Evolutionary conservation across 176 grass and related monocot species (phyloP), one percentile per base, ranked within the genome.

Genomic region (Carex parvula): DNA sequence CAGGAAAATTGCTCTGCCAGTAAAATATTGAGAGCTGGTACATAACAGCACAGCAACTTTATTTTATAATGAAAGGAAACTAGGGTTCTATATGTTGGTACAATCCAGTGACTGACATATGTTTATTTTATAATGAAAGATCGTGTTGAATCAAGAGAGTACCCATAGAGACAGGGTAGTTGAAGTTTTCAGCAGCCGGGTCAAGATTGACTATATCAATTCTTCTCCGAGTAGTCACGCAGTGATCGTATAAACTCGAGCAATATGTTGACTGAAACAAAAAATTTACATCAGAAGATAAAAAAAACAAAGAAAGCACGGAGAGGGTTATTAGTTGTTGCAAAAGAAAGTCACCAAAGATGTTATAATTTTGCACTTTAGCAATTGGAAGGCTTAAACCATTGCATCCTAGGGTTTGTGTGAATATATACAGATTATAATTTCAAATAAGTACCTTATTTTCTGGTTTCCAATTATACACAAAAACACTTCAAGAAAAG

Each of bases 201-300:
- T 99, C 91, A 0, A 99, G 93, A 54, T 99, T 99, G 79, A 95
- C 96, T 74, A 99, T 87, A 76, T 99, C 91, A 80, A 99, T 89
- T 37, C 86, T 83, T 86, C 96, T 93, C 32, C 85, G 60, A 33
- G 86, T 0, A 4, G 93, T 87, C 84, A 88, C 78, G 9, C 96
- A 99, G 24, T 99, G 93, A 1, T 95, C 83, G 18, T 95, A 90
- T 74, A 99, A 82, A 73, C 88, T 88, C 14, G 93, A 94, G 87
- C 93, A 99, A 76, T 95, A 99, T 5, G 96, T 99, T 17, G 96
- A 95, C 96, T 95, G 87, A 63, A 88, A 7, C 60, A 20, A 24
- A 81, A 9, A n/a, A 68, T 73, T 0, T 74, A 79, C 0, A 84
- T 91, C 64, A 81, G n/a, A 63, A 80, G 56, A 44, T 65, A 56